A percentile compares a stretch with the other conserved stretches of the same genome.
These are phyloP conservation scores for Crithidia fasciculata DNA, from an alignment of 208 protist species.

Conservation along the genomic window DNA sequence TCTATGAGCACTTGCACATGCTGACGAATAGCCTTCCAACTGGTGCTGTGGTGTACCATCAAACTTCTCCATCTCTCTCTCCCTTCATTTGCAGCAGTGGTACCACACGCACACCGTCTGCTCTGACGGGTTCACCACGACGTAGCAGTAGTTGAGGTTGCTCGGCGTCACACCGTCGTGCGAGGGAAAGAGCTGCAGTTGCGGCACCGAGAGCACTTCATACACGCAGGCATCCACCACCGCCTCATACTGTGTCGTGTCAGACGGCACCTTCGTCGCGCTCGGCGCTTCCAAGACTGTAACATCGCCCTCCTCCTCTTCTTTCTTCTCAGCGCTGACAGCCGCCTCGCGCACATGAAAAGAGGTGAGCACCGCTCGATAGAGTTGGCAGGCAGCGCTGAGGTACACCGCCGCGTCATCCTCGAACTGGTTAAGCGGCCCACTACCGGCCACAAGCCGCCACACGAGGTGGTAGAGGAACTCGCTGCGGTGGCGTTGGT, in stretches of 20 bases:
- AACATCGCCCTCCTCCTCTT: constrained; percentile 22
- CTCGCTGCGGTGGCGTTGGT: constrained; percentile 39
- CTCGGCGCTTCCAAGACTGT: constrained; percentile 1
- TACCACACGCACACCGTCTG: constrained; percentile 46
- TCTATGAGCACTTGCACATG: no score
- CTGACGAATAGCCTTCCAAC: no score
- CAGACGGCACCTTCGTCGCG: not conserved
- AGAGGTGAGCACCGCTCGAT: constrained; percentile 53
- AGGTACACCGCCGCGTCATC: constrained; percentile 70
- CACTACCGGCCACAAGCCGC: constrained; percentile 70
- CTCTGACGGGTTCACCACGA: constrained; percentile 52
- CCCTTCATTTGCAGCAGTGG: constrained; percentile 19
- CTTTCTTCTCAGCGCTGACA: not conserved
- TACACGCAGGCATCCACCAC: constrained; percentile 40
- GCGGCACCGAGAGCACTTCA: constrained; percentile 23
- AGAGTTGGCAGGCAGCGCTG: constrained; percentile 43
- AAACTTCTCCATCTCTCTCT: not conserved
- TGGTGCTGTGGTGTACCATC: not conserved
- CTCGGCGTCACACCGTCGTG: constrained; percentile 45
- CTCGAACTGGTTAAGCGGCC: constrained; percentile 83
- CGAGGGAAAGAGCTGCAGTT: constrained; percentile 35
- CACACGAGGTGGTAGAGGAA: constrained; percentile 80
- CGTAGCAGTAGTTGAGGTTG: constrained; percentile 76
- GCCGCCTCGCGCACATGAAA: constrained; percentile 22
- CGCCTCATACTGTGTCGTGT: constrained; percentile 19